Base-by-base conservation (phyloP, 176 grass and related monocot genomes). In the Musa schizocarpa region DNA sequence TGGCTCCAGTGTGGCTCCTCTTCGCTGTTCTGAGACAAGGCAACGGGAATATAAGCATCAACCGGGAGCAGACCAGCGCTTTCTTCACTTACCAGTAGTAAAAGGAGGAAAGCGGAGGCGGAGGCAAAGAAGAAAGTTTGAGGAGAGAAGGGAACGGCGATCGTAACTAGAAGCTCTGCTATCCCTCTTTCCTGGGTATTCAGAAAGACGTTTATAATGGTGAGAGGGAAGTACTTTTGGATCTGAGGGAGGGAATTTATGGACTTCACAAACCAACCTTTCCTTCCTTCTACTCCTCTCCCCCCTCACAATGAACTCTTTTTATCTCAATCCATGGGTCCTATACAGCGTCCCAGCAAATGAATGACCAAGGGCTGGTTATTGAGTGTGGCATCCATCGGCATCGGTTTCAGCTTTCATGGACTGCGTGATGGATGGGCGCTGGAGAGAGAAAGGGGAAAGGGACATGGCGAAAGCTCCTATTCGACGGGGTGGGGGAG, bases 381-480 rank as follows among this genome's bases (percentile, higher is more conserved):
- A 73, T 54, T 71, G 17, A 71, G 48, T 55, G 71, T 25, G 52
- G 52, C 71, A 73, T 72, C 51, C 71, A 50, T 73, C 26, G 52
- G 10, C 71, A 73, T 73, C 71, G 25, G 51, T 72, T 72, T 57
- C 72, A 74, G 53, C 52, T 29, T 23, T 13, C 26, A 58, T 75
- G 24, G 10, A 27, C 14, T 22, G 14, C 22, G 0, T 71, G 23
- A 71, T 51, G 43, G 26, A 25, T 59, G 73, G 25, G 53, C 26
- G 27, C 74, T 63, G 52, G 74, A 76, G 74, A 52, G 58, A 76
- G 57, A 50, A 59, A 76, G 5, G 1, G 17, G 74, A 65, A 52
- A 77, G 75, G 49, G 49, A 65, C 75, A 23, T 65, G 59, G 29
- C 25, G 48, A 77, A 77, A 65, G 61, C 25, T 59, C 49, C 22